Evolutionary conservation across 2,329 filamentous ascomycete genomes (phyloP), one percentile per base, ranked within the genome.

Genomic region (Pseudogymnoascus sp.): DNA sequence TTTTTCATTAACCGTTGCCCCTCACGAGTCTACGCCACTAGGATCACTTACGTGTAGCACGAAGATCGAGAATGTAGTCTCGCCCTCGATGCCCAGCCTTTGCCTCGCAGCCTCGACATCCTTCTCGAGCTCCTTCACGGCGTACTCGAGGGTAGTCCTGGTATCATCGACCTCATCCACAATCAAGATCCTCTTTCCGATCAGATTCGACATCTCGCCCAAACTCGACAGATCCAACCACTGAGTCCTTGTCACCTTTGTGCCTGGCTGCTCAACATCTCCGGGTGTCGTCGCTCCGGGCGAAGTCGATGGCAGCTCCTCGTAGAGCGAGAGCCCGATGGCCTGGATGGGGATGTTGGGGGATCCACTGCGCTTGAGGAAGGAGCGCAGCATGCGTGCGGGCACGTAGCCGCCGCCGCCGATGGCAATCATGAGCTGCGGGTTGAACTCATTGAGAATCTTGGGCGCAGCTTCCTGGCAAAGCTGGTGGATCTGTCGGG

Each of bases 321-420:
- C 94, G 81, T 99, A 99, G 61, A 99, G 87, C 20, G 93, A 97
- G 66, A 99, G 88, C 57, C 94, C 94, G 75, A 99, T 99, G 66
- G 94, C 94, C 82, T 99, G 94, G 77, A 99, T 99, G 68, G 94
- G 93, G 72, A 99, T 99, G 80, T 99, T 99, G 76, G 92, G 86
- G 65, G 81, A 84, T 69, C 89, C 90, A 63, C 90, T 82, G 73
- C 86, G 85, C 82, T 96, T 97, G 75, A 99, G 89, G 82, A 99
- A 99, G 18, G 94, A 97, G 66, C 94, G 90, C 66, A 99, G 85
- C 75, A 99, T 99, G 70, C 94, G 90, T 50, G 94, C 94, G 64
- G 94, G 94, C 39, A 99, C 92, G 77, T 97, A 99, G 71, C 94
- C 94, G 70, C 94, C 94, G 67, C 94, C 94, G 70, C 94, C 94